Base-by-base conservation (phyloP, 768 basidiomycete species). In the Mycena pura region DNA sequence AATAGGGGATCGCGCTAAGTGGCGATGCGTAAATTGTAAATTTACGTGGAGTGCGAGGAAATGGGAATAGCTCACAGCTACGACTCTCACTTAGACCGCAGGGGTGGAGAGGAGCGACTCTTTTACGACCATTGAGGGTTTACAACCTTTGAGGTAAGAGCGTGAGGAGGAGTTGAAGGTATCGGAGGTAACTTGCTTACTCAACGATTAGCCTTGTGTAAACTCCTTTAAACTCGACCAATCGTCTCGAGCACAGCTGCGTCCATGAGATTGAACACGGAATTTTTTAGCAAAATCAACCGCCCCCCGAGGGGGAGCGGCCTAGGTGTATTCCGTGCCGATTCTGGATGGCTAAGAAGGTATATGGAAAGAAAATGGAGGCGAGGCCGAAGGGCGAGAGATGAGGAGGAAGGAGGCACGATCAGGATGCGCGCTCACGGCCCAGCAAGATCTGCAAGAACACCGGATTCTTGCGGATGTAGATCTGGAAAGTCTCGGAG, bases 401-500 rank as follows among this genome's bases (percentile, higher is more conserved):
- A 36, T 36, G 34, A 36, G 34, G 34, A 36, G 17, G 34, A n/a
- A n/a, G n/a, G 17, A 36, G 34, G 34, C 9, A 17, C 34, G 17
- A 36, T 36, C 17, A 17, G 9, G 34, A 9, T n/a, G n/a, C n/a
- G 34, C 34, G 34, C 9, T 17, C 9, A 9, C 34, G 34, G 34
- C 34, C 34, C 34, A 36, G 17, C 9, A 36, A 17, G 34, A 36
- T 36, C 17, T 36, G 36, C 21, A 76, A 47, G 10, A 77, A 24
- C 0, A 63, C 65, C n/a, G 77, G 76, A 49, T 77, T 58, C 46
- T 74, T 68, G 19, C 74, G 67, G 19, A 78, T 71, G 60, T 79
- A 78, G 24, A 67, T 57, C 19, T 70, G 60, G 48, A 67, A 78
- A 1, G 72, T 62, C 0, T 71, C 68, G 0, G 76, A 77, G 1